A percentile compares a stretch with the other conserved stretches of the same genome.
phyloP scores from a whole-genome alignment of 2,329 filamentous ascomycete genomes.

The Akanthomyces lecanii region DNA sequence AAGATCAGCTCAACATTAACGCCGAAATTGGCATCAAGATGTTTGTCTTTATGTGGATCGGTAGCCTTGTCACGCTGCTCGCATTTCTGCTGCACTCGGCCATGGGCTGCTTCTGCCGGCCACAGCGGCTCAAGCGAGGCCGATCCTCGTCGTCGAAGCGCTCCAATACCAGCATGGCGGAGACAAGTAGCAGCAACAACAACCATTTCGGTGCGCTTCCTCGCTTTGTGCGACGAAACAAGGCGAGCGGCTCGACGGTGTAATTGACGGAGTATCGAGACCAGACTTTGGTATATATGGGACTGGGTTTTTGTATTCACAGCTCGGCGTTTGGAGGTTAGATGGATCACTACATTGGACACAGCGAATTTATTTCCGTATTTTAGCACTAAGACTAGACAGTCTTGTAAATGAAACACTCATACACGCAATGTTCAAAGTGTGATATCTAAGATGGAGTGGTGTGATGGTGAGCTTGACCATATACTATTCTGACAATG shows the following conservation, averaged over 20 bases:
- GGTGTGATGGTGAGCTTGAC: too few relatives aligned
- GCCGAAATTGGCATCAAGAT: constrained; percentile 67
- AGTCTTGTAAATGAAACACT: background rate
- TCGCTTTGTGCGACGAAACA: constrained; percentile 1
- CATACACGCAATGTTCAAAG: background rate
- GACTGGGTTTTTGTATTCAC: constrained; percentile 1
- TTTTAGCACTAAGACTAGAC: background rate
- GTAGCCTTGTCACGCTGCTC: constrained; percentile 60
- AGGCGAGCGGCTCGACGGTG: background rate
- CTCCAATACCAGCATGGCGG: background rate
- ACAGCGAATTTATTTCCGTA: constrained; percentile 8
- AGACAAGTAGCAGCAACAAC: background rate
- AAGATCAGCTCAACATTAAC: constrained; percentile 70
- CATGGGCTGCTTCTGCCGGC: constrained; percentile 70
- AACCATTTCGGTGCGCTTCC: background rate
- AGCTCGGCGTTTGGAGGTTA: constrained; percentile 10
- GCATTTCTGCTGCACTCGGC: constrained; percentile 71
- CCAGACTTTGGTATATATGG: background rate
- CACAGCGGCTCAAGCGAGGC: constrained; percentile 19
- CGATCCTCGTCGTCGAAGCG: constrained; percentile 7
- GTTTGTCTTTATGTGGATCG: constrained; percentile 89
- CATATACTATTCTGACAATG: too few relatives aligned
- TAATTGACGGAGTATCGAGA: background rate
- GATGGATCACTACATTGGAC: background rate
- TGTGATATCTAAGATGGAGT: too few relatives aligned